phyloP scores from a whole-genome alignment of 495 filamentous ascomycete genomes.

The Platismatia glauca region DNA sequence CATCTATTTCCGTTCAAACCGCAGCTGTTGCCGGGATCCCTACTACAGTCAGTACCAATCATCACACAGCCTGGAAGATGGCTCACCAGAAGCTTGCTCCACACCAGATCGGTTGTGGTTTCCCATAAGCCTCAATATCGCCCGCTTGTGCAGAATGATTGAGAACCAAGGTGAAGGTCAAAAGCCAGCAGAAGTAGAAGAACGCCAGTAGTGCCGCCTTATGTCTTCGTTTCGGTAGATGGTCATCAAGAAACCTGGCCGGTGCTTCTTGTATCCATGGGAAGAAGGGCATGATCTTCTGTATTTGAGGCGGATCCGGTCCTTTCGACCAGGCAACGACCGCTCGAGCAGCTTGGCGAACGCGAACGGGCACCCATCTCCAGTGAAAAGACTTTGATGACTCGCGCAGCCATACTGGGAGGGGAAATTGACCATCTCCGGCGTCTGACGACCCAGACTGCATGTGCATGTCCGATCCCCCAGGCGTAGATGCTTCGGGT shows the following conservation, averaged over 20 bases:
- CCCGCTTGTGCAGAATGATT: conserved; percentile 52
- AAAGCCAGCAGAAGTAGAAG: conserved; percentile 61
- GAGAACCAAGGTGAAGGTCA: conserved; percentile 61
- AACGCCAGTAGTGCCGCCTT: conserved; percentile 49
- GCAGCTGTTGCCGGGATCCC: conserved; percentile 63
- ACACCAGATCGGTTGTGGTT: conserved; percentile 58
- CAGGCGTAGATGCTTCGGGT: conserved; percentile 34
- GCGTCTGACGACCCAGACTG: conserved; percentile 13
- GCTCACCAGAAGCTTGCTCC: conserved; percentile 49
- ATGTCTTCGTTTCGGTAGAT: conserved; percentile 55
- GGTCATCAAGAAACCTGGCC: conserved; percentile 49
- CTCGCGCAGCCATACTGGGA: conserved; percentile 46
- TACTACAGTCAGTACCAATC: conserved; percentile 27
- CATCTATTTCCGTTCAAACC: conserved; percentile 73
- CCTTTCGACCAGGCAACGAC: conserved; percentile 60
- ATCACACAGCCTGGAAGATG: background rate
- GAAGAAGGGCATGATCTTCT: conserved; percentile 60
- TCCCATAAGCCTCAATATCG: conserved; percentile 61
- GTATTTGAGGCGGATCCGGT: conserved; percentile 53
- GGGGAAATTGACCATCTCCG: conserved; percentile 9
- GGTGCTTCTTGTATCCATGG: conserved; percentile 62
- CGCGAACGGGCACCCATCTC: conserved; percentile 43
- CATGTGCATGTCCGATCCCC: conserved; percentile 25
- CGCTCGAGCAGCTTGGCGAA: conserved; percentile 40
- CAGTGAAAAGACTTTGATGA: conserved; percentile 46